These are phyloP conservation scores for Mycena rebaudengoi DNA, from an alignment of 768 basidiomycete genomes.

Conservation along the genomic window DNA sequence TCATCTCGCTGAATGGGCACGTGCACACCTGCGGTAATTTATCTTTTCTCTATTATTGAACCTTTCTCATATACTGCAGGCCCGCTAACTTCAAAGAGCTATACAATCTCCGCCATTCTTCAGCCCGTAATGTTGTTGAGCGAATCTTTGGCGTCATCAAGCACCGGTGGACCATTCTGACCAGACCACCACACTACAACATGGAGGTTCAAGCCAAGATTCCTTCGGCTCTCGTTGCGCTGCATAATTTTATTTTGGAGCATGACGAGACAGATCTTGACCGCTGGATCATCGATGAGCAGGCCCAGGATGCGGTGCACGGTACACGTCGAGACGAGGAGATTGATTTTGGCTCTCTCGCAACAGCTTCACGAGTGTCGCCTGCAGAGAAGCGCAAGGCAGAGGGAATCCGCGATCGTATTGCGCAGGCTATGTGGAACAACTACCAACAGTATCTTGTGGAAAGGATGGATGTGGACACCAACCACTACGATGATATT, in stretches of 20 bases:
- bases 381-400: neutral
- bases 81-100: slow-evolving; percentile 47
- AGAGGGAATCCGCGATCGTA: neutral
- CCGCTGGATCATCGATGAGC: slow-evolving; percentile 32
- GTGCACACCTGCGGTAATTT: slow-evolving; percentile 24
- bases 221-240: slow-evolving; percentile 26
- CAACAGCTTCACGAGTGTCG: neutral
- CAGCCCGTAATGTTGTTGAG: slow-evolving; percentile 43
- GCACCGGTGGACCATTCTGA: slow-evolving; percentile 19
- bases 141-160: slow-evolving; percentile 2
- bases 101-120: slow-evolving; percentile 50
- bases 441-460: neutral
- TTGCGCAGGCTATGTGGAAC: slow-evolving; percentile 9
- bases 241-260: slow-evolving; percentile 39
- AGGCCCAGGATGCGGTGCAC: slow-evolving; percentile 19
- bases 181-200: slow-evolving; percentile 25
- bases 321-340: neutral
- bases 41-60: slow-evolving; percentile 9
- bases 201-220: slow-evolving; percentile 35
- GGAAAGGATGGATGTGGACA: neutral
- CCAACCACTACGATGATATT: neutral
- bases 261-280: too few species aligned
- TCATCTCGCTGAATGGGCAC: neutral
- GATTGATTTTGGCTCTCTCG: slow-evolving; percentile 6
- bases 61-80: slow-evolving; percentile 27